Conservation (phyloP, 306 rosid species). For the Vigna unguiculata region DNA sequence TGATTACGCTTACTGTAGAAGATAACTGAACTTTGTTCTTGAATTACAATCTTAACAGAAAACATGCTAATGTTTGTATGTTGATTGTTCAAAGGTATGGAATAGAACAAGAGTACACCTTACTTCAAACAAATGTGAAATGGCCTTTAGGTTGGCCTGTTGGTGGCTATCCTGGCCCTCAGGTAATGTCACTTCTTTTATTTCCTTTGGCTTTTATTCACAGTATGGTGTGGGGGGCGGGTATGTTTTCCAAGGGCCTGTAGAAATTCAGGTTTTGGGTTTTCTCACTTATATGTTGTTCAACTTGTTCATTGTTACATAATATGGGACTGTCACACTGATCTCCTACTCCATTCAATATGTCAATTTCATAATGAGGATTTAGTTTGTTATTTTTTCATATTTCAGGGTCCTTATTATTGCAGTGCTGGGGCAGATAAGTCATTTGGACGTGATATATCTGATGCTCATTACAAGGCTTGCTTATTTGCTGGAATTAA, state of each 20-base stretch:
- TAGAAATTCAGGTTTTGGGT: no score
- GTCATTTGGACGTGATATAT: slow-evolving; percentile 98
- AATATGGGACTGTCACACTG: no score
- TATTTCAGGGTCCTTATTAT: slow-evolving; percentile 91
- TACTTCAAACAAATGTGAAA: slow-evolving; percentile 87
- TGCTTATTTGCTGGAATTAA: slow-evolving; percentile 96
- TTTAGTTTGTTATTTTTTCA: slow-evolving; percentile 17
- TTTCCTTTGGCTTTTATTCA: slow-evolving; percentile 32
- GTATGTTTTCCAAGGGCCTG: no score
- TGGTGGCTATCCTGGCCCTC: slow-evolving; percentile 99
- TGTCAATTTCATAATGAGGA: slow-evolving; percentile 5
- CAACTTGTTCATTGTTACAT: no score
- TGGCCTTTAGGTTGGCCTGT: slow-evolving; percentile 99
- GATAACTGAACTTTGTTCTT: slow-evolving; percentile 37
- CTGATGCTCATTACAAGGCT: slow-evolving; percentile 99
- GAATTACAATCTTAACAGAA: slow-evolving; percentile 38
- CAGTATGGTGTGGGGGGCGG: background rate
- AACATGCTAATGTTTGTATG: slow-evolving; percentile 47
- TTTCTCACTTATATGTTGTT: no score
- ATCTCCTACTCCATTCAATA: background rate
- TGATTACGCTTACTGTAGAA: slow-evolving; percentile 4
- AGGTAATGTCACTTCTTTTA: slow-evolving; percentile 57
- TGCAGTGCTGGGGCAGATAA: slow-evolving; percentile 96
- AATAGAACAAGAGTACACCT: slow-evolving; percentile 98
- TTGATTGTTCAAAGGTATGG: slow-evolving; percentile 76